Base-by-base conservation (phyloP, 1,284 basidiomycete genomes). In the Takashimella koratensis region DNA sequence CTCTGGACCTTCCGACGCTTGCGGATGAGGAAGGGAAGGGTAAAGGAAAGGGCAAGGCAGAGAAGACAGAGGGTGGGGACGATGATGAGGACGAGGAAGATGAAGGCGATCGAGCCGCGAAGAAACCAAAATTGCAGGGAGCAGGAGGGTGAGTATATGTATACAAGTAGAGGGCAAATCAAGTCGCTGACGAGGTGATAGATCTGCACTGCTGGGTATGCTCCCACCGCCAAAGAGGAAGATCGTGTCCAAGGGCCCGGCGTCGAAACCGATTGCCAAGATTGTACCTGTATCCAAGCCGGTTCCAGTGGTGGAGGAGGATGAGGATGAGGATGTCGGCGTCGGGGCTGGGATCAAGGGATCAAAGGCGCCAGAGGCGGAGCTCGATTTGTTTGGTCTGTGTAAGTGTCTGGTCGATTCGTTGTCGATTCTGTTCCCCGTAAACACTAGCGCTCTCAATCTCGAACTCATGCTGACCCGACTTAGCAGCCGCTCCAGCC, bases 191-290 rank as follows among this genome's bases (percentile, higher is more conserved):
- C 51, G 0, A 8, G 8, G 16, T 36, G 5, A 20, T 51, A 74
- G 73, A 5, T 73, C 73, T 4, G 54, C 70, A 2, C 52, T 76
- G 45, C 53, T 76, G 6, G 71, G 70, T 10, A 73, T 76, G 73
- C 57, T 76, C 10, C 75, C 75, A 0, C 59, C 74, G 43, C 75
- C 75, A 2, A 76, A 76, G 54, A 60, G 74, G 22, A 71, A 73
- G 54, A 50, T 71, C 58, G 10, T 43, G 55, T 44, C 54, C 4
- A 50, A 47, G 12, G 67, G 65, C 64, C 49, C 44, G 5, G 27
- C 53, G 20, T 24, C 47, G 12, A 24, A 46, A 45, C 24, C 30
- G 20, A 3, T 20, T 30, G 2, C 23, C 30, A 40, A 40, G 30
- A 5, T 27, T 24, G 1, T 26, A 30, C 21, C 45, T 13, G 5